Base-by-base conservation (phyloP, 306 rosid genomes). In the Notholithocarpus densiflorus region DNA sequence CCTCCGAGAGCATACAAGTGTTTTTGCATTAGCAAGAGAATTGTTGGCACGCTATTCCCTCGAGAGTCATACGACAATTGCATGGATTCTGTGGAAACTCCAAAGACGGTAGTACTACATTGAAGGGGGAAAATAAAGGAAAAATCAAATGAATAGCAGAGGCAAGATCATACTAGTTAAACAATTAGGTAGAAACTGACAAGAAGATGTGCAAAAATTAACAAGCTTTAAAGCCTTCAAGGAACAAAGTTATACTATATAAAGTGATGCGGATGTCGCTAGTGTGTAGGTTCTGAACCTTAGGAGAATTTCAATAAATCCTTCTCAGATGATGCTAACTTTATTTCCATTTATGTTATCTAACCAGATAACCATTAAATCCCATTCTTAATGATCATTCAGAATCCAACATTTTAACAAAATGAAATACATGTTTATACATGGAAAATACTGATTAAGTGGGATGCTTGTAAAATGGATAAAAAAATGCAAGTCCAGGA, bases 51-150 rank as follows among this genome's bases (percentile, higher is more conserved):
- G 68, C 92, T 92, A 79, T 91, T 94, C 85, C 98, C 98, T 86
- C 97, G 91, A 14, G 93, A 75, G 78, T 94, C 98, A 80, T 86
- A 92, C 0, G 97, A 89, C 83, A 92, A 80, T 72, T 92, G 94
- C 97, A 94, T 94, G 65, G 98, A 94, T 75, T 94, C 97, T 52
- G 97, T 91, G 31, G 98, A 94, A 84, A 92, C 98, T 78, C 97
- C 98, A 59, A 94, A 92, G 78, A 92, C 95, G 60, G 97, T 89
- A 45, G 93, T 81, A 82, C 98, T 94, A 48, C 86, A 88, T 43
- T 21, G 60, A 37, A 37, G 45, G 45, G 61, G 76, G 60, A 68
- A 84, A 68, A 45, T 78, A 37, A 8, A 48, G 15, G 17, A 11
- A 51, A 84, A 74, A 45, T 59, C 68, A 79, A 40, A 52, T 52